A percentile compares a stretch with the other conserved stretches of the same genome.
These are phyloP conservation scores for Epichloe festucae DNA, from an alignment of 2,329 filamentous ascomycete genomes.

Conservation along the genomic window DNA sequence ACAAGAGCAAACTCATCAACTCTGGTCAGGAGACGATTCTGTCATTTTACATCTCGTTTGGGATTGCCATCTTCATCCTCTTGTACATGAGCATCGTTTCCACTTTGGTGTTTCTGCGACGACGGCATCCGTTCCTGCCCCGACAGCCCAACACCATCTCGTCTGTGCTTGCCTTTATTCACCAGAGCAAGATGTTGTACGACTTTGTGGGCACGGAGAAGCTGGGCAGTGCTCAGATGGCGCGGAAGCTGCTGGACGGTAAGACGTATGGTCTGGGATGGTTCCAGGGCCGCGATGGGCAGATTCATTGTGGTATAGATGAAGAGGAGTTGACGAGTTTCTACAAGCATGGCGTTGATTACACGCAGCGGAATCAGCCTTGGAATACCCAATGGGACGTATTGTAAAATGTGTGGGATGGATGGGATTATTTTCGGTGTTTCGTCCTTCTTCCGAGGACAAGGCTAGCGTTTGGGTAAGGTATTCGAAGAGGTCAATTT, in stretches of 20 bases:
- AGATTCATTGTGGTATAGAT: slow-evolving; percentile 65
- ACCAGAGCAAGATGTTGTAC: slow-evolving; percentile 69
- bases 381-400: slow-evolving; percentile 34
- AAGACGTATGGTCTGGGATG: slow-evolving; percentile 63
- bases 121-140: slow-evolving; percentile 59
- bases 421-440: background rate
- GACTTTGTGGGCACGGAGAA: slow-evolving; percentile 60
- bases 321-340: slow-evolving; percentile 54
- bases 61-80: slow-evolving; percentile 50
- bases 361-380: slow-evolving; percentile 35
- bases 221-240: slow-evolving; percentile 49
- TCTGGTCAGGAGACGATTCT: slow-evolving; percentile 45
- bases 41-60: slow-evolving; percentile 56
- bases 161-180: slow-evolving; percentile 62
- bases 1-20: slow-evolving; percentile 22
- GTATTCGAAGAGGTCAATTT: no score
- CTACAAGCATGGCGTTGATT: slow-evolving; percentile 52
- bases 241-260: slow-evolving; percentile 41
- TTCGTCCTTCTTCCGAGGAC: background rate
- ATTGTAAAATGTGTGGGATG: slow-evolving; percentile 10
- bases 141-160: slow-evolving; percentile 70
- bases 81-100: slow-evolving; percentile 49
- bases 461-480: no score
- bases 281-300: slow-evolving; percentile 61
- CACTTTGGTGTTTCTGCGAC: slow-evolving; percentile 43